Evolutionary conservation across 768 basidiomycete genomes (phyloP).

Genomic region (Mycena rosella): DNA sequence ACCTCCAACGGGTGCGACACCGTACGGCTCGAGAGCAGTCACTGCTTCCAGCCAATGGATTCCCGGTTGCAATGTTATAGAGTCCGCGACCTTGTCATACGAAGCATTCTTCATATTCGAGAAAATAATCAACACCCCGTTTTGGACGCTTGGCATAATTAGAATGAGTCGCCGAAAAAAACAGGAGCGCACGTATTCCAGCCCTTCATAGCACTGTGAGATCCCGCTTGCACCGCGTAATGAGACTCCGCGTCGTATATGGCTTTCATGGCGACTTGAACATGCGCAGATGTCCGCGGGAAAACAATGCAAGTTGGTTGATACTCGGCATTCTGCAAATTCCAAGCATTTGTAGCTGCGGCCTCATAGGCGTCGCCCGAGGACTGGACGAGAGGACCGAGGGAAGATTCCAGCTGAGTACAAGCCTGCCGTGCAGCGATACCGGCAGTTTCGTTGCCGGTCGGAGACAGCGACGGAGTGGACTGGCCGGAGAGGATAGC

Average conservation of each 20-base stretch:
- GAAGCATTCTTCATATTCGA: constrained; percentile 40
- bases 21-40: constrained; percentile 49
- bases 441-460: constrained; percentile 8
- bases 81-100: constrained; percentile 50
- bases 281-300: constrained; percentile 30
- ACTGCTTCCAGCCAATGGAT: constrained; percentile 57
- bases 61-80: constrained; percentile 58
- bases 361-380: constrained; percentile 21
- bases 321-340: constrained; percentile 34
- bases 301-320: constrained; percentile 41
- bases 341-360: constrained; percentile 33
- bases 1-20: constrained; percentile 60
- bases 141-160: constrained; percentile 43
- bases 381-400: constrained; percentile 29
- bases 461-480: constrained; percentile 9
- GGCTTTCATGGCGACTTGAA: constrained; percentile 39
- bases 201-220: constrained; percentile 42
- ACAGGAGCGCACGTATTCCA: constrained; percentile 37
- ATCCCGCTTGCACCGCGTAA: constrained; percentile 42
- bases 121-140: constrained; percentile 40
- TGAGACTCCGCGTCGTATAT: constrained; percentile 34
- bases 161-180: background rate
- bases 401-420: constrained; percentile 8
- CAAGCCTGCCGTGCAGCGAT: constrained; percentile 27
- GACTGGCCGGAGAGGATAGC: background rate